phyloP scores from a whole-genome alignment of 768 basidiomycete species.

The Baorangia bicolor region DNA sequence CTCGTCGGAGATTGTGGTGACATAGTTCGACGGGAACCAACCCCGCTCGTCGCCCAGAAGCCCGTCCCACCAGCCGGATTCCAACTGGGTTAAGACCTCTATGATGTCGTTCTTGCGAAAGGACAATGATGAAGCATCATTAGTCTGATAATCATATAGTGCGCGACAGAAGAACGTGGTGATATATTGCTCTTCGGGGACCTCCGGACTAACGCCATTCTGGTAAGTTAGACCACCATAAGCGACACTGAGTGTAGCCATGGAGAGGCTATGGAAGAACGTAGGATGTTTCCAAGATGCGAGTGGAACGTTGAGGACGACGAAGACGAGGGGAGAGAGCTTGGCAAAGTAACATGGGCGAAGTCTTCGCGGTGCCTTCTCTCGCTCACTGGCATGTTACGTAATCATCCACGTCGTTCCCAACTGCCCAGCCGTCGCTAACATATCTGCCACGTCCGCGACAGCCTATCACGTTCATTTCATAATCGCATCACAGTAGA shows the following conservation, averaged over 20 bases:
- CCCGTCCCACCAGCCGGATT: constrained; percentile 99
- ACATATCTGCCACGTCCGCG: constrained; percentile 8
- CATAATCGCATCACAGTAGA: constrained; percentile 7
- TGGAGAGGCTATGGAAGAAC: constrained; percentile 9
- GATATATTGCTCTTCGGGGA: constrained; percentile 57
- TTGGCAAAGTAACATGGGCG: constrained; percentile 18
- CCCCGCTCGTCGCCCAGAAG: constrained; percentile 86
- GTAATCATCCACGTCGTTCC: constrained; percentile 19
- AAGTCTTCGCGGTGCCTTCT: constrained; percentile 11
- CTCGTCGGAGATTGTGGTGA: constrained; percentile 71
- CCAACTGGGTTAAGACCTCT: constrained; percentile 87
- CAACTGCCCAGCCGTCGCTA: constrained; percentile 16
- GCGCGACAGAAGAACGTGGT: constrained; percentile 86
- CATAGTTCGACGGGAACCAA: constrained; percentile 98
- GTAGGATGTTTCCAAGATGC: neutral
- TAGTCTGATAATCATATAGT: constrained; percentile 86
- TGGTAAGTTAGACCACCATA: constrained; percentile 22
- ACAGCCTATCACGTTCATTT: constrained; percentile 6
- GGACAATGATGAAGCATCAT: constrained; percentile 85
- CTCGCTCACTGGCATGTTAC: constrained; percentile 18
- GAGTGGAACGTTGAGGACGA: constrained; percentile 9
- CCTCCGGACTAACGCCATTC: constrained; percentile 25
- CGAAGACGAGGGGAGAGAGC: constrained; percentile 6
- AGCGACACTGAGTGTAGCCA: constrained; percentile 28
- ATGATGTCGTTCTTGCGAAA: constrained; percentile 89